Base-by-base conservation (phyloP, 805 yeast species). In the Hanseniaspora taiwanica region DNA sequence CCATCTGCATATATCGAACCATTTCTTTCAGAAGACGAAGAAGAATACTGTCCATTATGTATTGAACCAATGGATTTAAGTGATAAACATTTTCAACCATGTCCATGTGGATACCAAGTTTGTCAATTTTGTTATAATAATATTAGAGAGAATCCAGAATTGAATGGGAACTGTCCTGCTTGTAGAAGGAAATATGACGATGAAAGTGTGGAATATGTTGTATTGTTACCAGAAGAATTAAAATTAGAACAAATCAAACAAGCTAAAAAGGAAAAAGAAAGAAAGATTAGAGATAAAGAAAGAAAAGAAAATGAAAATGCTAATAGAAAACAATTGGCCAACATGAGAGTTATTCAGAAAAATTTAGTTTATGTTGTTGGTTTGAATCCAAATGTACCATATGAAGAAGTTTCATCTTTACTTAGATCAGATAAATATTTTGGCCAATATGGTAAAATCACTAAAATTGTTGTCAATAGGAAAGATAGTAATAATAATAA, bases 71-170 rank as follows among this genome's bases (percentile, higher is more conserved):
- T 91, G 86, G 99, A 91, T 61, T 77, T 89, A 37, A 81, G 94
- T 14, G 98, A 91, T 62, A 85, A 82, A 55, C 84, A 86, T 64
- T 91, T 91, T 69, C 85, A 81, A 60, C 99, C 99, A n/a, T 91
- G 99, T 67, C 97, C 97, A 1, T 91, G 99, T 65, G 99, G 99
- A 16, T 91, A 91, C 55, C 96, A 93, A 59, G 83, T 91, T 43
- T 91, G 99, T 60, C 97, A 89, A 68, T 91, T 91, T 58, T 91
- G 99, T 61, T 91, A 89, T 69, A 91, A 91, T 64, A 89, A 87
- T 59, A 91, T 91, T 53, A 74, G 96, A 48, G 91, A 85, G 48
- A 89, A 89, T 51, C 96, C 96, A 1, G 96, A 91, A 58, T 66
- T 89, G 46, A 87, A 87, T 57, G 97, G 96, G 2, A 75, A 85